phyloP scores from a whole-genome alignment of 768 basidiomycete genomes.

The Inosperma sp. region DNA sequence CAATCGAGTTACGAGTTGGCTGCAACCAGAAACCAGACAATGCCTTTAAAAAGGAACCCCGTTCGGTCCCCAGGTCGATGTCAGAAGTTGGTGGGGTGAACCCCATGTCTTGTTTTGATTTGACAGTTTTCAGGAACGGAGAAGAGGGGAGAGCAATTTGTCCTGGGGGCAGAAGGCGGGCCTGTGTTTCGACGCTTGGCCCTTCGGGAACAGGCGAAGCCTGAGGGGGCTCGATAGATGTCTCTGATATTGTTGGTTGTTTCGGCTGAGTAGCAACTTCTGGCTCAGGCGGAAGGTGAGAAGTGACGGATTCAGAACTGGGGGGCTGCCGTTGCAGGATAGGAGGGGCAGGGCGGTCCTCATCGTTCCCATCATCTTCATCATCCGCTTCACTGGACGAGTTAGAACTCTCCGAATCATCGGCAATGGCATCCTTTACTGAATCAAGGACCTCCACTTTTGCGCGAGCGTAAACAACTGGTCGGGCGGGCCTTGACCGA shows the following conservation, averaged over 20 bases:
- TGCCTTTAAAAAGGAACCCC: conserved; percentile 76
- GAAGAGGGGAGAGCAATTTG: conserved; percentile 51
- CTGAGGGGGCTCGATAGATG: conserved; percentile 11
- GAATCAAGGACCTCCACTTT: conserved; percentile 87
- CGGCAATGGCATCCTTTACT: conserved; percentile 81
- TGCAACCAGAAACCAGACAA: conserved; percentile 79
- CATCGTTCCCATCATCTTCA: conserved; percentile 48
- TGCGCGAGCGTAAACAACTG: conserved; percentile 83
- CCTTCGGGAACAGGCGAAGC: conserved; percentile 11
- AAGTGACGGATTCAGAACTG: conserved; percentile 18
- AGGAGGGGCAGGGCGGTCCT: conserved; percentile 31
- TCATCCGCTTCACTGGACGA: conserved; percentile 56
- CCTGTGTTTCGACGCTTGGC: conserved; percentile 14
- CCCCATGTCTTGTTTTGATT: conserved; percentile 33
- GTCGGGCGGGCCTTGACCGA: conserved; percentile 80
- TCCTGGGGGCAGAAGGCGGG: conserved; percentile 21
- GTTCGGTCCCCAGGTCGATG: conserved; percentile 37
- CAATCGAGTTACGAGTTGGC: conserved; percentile 51
- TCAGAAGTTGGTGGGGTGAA: conserved; percentile 37
- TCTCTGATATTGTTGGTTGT: conserved; percentile 22
- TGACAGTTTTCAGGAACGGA: conserved; percentile 44
- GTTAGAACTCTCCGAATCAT: conserved; percentile 65
- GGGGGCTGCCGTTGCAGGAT: conserved; percentile 25
- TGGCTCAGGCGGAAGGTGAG: not conserved
- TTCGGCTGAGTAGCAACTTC: conserved; percentile 12